A percentile compares a stretch with the other conserved stretches of the same genome.
phyloP scores from a whole-genome alignment of 2,329 filamentous ascomycete species.

The Golovinomyces cichoracearum region DNA sequence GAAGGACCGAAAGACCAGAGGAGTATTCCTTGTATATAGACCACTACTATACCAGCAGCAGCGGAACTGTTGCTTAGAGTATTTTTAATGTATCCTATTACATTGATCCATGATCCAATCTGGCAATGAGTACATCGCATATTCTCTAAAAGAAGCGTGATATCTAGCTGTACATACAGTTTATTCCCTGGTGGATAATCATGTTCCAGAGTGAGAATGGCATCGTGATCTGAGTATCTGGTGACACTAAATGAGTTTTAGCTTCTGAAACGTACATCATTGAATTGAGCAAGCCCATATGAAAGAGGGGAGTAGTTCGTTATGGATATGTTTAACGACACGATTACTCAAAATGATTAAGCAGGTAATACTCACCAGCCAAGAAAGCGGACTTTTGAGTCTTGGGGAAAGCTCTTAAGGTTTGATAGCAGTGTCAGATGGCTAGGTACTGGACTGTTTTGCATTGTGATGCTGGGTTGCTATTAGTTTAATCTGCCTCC shows the following conservation, averaged over 20 bases:
- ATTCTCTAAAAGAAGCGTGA: conserved; percentile 41
- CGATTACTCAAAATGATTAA: not conserved
- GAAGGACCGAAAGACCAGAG: conserved; percentile 55
- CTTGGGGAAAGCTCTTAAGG: conserved; percentile 7
- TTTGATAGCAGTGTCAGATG: conserved; percentile 12
- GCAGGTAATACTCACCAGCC: conserved; percentile 43
- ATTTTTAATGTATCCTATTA: conserved; percentile 49
- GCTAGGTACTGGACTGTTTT: conserved; percentile 12
- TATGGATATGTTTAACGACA: not conserved
- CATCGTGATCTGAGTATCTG: conserved; percentile 28
- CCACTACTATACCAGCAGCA: conserved; percentile 15
- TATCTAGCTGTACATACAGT: conserved; percentile 35
- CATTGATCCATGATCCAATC: conserved; percentile 67
- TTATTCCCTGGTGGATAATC: conserved; percentile 25
- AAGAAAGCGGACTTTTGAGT: conserved; percentile 67
- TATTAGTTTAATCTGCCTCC: too few relatives aligned
- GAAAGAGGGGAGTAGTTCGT: not conserved
- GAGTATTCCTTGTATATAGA: conserved; percentile 42
- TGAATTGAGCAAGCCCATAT: too few relatives aligned
- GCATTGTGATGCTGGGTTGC: too few relatives aligned
- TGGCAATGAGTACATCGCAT: conserved; percentile 37
- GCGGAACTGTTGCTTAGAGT: conserved; percentile 2
- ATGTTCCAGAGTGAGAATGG: conserved; percentile 41
- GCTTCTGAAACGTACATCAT: not conserved
- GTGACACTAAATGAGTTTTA: conserved; percentile 24